phyloP scores from a whole-genome alignment of 441 rosid genomes.

The Melastoma candidum region DNA sequence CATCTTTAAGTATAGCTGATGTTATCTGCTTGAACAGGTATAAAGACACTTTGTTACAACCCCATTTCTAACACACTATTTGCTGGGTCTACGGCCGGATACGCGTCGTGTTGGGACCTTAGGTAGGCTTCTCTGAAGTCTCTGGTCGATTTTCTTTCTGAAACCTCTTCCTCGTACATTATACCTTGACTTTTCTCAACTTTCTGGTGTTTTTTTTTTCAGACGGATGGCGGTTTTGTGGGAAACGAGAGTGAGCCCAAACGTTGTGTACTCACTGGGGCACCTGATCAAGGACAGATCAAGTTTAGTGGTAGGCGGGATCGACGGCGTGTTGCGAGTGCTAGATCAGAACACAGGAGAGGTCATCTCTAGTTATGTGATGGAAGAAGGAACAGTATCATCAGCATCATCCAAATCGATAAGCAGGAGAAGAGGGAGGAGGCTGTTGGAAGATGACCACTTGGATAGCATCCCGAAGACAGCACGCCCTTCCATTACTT shows the following conservation, averaged over 20 bases:
- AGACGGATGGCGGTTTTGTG: conserved; percentile 72
- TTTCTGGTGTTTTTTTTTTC: not conserved
- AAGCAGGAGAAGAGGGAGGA: conserved; percentile 41
- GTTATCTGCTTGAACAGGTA: conserved; percentile 31
- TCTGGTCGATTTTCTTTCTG: no score
- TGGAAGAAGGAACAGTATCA: conserved; percentile 23
- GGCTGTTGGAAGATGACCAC: conserved; percentile 24
- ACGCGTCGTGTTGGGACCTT: conserved; percentile 69
- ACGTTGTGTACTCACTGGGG: conserved; percentile 59
- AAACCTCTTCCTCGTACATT: not conserved
- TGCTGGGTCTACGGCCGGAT: conserved; percentile 76
- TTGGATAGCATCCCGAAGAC: conserved; percentile 45
- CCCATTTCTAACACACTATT: conserved; percentile 45
- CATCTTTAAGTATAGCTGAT: no score
- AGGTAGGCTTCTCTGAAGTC: conserved; percentile 32
- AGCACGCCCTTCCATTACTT: conserved; percentile 51
- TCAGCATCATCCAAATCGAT: conserved; percentile 19
- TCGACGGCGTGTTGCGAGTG: conserved; percentile 69
- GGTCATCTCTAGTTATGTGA: conserved; percentile 37
- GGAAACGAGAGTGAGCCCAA: conserved; percentile 64
- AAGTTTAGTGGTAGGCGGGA: conserved; percentile 60
- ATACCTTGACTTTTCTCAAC: no score
- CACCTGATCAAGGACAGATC: conserved; percentile 47
- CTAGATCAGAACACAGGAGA: conserved; percentile 59
- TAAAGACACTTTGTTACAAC: conserved; percentile 55